These are phyloP conservation scores for Lactarius pseudohatsudake DNA, from an alignment of 768 basidiomycete species.

Conservation along the genomic window DNA sequence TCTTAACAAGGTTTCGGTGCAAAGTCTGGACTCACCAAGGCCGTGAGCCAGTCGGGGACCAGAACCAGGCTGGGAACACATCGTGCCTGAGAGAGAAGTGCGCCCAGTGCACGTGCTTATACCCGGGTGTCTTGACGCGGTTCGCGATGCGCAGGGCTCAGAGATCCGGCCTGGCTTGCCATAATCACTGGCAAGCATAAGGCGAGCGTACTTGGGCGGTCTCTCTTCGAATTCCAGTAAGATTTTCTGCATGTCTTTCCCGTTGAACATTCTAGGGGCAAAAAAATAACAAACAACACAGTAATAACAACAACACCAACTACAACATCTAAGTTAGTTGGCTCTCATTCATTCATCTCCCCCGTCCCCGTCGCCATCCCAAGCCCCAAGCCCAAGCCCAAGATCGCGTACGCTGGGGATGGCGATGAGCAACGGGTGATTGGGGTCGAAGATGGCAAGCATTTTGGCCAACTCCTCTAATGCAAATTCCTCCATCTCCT, in stretches of 20 bases:
- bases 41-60: background rate
- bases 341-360: slow-evolving; percentile 10
- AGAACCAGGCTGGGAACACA: background rate
- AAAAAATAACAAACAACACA: background rate
- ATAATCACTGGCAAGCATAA: no score
- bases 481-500: slow-evolving; percentile 83
- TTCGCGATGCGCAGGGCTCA: no score
- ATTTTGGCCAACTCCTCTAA: slow-evolving; percentile 77
- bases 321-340: background rate
- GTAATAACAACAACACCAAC: background rate
- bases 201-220: no score
- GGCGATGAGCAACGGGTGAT: slow-evolving; percentile 67
- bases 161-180: no score
- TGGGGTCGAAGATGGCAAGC: slow-evolving; percentile 52
- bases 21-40: background rate
- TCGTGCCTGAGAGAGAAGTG: background rate
- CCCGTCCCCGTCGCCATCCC: slow-evolving; percentile 33
- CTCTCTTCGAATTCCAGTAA: no score
- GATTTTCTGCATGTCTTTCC: background rate
- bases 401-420: slow-evolving; percentile 71
- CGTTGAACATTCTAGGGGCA: background rate
- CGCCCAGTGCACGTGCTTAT: background rate
- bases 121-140: background rate
- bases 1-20: background rate
- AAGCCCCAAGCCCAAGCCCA: slow-evolving; percentile 44